These are phyloP conservation scores for Asterochloris erici DNA, from an alignment of 139 green algal species.

Conservation along the genomic window DNA sequence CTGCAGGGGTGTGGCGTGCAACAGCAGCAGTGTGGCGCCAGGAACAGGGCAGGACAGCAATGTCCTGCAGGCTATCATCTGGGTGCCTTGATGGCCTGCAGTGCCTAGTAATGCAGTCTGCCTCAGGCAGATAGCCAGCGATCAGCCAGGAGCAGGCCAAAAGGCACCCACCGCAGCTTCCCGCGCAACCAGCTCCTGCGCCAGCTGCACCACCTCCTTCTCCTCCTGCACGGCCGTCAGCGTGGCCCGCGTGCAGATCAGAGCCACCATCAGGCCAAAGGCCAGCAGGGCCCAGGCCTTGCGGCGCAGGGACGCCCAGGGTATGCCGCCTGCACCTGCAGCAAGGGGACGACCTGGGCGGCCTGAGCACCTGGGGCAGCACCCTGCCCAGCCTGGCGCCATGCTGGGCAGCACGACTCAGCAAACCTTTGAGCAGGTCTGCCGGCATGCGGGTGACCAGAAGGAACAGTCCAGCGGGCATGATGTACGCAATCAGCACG, in stretches of 20 bases:
- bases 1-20: too few species aligned
- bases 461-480: conserved; percentile 66
- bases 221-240: conserved; percentile 66
- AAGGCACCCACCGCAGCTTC: conserved; percentile 39
- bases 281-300: conserved; percentile 57
- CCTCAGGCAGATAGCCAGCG: background rate
- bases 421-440: too few species aligned
- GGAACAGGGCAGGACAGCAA: too few species aligned
- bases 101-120: too few species aligned
- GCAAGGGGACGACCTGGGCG: too few species aligned
- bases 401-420: background rate
- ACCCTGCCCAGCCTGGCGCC: background rate
- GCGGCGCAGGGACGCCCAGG: conserved; percentile 16
- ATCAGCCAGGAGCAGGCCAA: background rate
- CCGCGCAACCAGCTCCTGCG: conserved; percentile 65
- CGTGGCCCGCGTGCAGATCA: conserved; percentile 67
- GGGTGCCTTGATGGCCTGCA: too few species aligned
- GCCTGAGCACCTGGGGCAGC: too few species aligned
- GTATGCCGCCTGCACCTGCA: background rate
- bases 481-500: conserved; percentile 72
- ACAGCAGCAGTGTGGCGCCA: too few species aligned
- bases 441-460: background rate
- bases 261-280: conserved; percentile 64
- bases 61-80: too few species aligned
- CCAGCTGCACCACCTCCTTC: conserved; percentile 72